Evolutionary conservation across 441 rosid species (phyloP), one percentile per base, ranked within the genome.

Genomic region (Pelargonium fulgidum): DNA sequence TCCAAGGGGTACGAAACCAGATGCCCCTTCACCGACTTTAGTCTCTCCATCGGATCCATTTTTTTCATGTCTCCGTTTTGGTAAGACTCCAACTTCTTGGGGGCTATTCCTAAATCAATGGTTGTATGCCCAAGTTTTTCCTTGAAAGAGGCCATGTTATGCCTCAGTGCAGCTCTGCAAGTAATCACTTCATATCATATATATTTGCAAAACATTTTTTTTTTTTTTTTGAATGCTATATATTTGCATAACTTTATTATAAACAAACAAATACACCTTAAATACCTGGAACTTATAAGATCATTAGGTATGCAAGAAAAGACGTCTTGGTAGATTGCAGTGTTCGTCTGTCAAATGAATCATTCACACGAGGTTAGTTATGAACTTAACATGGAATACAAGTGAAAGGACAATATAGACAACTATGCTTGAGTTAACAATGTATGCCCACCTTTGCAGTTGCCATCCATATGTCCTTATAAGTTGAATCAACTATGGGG

Each of bases 1-100:
- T 92, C 98, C 84, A 95, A 73, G 7, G 97, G 99, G 78, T 85
- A 89, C 17, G 96, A 88, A 81, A 95, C 99, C 14, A 95, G 98
- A 74, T 95, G 98, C 68, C 98, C 98, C 14, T 77, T 82, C 7
- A 92, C 74, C 1, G 92, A 72, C 72, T 75, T 77, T 65, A 95
- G 78, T 81, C 95, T 86, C 72, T 84, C 97, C 83, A 85, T 33
- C 0, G 96, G 92, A 72, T 88, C 87, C 0, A 77, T 81, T 73
- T 77, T 80, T 58, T 70, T 82, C 9, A 88, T 68, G 72, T 85
- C 95, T 64, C 97, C 97, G 19, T 87, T 85, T 52, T 76, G 83
- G 68, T 86, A 83, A 7, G 92, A 84, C 72, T 90, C 97, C 19
- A 95, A 84, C 77, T 77, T 86, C 76, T 74, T 70, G 0, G 99